Evolutionary conservation across 2,329 filamentous ascomycete genomes (phyloP).

Genomic region (Raffaelea albimanens): DNA sequence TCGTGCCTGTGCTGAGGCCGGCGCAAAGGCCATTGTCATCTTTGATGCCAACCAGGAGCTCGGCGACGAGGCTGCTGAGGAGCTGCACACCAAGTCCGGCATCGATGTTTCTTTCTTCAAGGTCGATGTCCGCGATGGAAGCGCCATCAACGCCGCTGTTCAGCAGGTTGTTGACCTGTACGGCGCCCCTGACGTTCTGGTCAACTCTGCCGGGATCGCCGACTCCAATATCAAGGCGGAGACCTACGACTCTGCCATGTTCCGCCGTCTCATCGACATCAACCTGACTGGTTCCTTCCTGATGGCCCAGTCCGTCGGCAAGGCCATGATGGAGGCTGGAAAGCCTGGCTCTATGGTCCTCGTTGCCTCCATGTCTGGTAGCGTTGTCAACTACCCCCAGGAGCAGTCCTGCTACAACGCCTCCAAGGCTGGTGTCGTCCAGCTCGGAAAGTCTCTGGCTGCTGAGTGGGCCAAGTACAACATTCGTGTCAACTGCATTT

Average conservation of each 20-base stretch:
- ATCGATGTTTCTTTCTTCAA: slow-evolving; percentile 69
- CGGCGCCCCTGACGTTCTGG: slow-evolving; percentile 63
- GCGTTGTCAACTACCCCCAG: slow-evolving; percentile 79
- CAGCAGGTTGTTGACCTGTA: slow-evolving; percentile 56
- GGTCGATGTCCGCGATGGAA: slow-evolving; percentile 66
- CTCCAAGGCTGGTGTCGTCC: slow-evolving; percentile 71
- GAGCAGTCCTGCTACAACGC: slow-evolving; percentile 79
- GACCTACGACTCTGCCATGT: slow-evolving; percentile 66
- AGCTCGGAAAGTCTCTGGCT: slow-evolving; percentile 70
- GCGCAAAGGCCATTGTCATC: slow-evolving; percentile 63
- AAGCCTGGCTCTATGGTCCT: slow-evolving; percentile 67
- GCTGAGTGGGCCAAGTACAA: slow-evolving; percentile 76
- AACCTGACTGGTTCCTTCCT: slow-evolving; percentile 74
- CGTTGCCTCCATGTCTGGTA: slow-evolving; percentile 72
- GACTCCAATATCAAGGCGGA: slow-evolving; percentile 80
- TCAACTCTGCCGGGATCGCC: slow-evolving; percentile 73
- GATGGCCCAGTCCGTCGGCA: slow-evolving; percentile 62
- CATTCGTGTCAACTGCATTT: slow-evolving; percentile 78
- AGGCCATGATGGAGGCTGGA: slow-evolving; percentile 62
- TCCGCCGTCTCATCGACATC: slow-evolving; percentile 71
- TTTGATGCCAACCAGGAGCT: slow-evolving; percentile 70
- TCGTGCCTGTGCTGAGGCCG: slow-evolving; percentile 65
- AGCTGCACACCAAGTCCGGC: slow-evolving; percentile 63
- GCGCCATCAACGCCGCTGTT: slow-evolving; percentile 60
- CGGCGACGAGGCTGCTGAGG: slow-evolving; percentile 58